A percentile compares a stretch with the other conserved stretches of the same genome.
Evolutionary conservation across 306 rosid genomes (phyloP).

Genomic region (Quercus agrifolia): DNA sequence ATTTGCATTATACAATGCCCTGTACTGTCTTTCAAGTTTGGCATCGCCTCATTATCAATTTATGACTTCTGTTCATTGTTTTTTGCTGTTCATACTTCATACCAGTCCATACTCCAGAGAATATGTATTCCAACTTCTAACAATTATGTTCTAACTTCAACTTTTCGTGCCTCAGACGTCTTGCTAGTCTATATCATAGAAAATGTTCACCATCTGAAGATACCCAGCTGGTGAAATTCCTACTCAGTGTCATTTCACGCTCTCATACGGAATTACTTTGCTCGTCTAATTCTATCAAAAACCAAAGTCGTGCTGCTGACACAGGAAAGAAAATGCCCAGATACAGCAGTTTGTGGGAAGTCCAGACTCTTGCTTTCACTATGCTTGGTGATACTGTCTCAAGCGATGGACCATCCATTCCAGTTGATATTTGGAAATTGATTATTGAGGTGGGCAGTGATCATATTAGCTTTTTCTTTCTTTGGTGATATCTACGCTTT

Average conservation of each 20-base stretch:
- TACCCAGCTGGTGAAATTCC: conserved; percentile 57
- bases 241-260: conserved; percentile 54
- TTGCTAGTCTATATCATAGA: conserved; percentile 38
- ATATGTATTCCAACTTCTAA: neutral
- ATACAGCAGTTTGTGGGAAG: conserved; percentile 54
- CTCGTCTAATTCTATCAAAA: conserved; percentile 25
- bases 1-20: too few relatives aligned
- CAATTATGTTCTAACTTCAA: neutral
- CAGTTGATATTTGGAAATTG: conserved; percentile 69
- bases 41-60: too few relatives aligned
- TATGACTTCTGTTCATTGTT: too few relatives aligned
- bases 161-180: conserved; percentile 41
- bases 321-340: conserved; percentile 35
- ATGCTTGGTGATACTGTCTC: conserved; percentile 72
- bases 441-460: conserved; percentile 66
- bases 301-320: conserved; percentile 31
- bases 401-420: conserved; percentile 54
- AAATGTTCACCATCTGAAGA: conserved; percentile 54
- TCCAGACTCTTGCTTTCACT: conserved; percentile 59
- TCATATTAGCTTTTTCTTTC: neutral
- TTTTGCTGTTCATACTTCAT: too few relatives aligned
- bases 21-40: too few relatives aligned
- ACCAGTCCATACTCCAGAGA: too few relatives aligned
- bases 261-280: conserved; percentile 42
- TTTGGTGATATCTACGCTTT: conserved; percentile 3